These are phyloP conservation scores for Discostella stelligeroides DNA, from an alignment of 108 stramenopile species.

Conservation along the genomic window DNA sequence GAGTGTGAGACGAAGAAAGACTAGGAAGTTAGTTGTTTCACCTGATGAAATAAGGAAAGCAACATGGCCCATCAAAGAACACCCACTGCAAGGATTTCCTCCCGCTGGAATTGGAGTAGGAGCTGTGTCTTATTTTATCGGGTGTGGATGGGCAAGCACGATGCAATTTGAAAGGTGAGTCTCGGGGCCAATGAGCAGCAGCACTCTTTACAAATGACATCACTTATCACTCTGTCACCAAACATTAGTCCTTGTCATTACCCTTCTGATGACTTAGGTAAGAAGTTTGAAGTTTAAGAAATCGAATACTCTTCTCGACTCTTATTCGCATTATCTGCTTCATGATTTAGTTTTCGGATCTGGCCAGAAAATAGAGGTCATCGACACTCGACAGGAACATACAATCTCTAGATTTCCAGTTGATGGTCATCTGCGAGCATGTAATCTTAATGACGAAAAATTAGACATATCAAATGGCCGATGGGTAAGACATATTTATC, in stretches of 20 bases:
- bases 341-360: slow-evolving; percentile 23
- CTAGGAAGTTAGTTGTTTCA: slow-evolving; percentile 11
- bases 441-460: slow-evolving; percentile 22
- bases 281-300: no score
- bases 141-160: slow-evolving; percentile 47
- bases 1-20: slow-evolving; percentile 1
- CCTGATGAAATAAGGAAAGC: neutral
- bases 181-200: no score
- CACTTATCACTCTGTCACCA: no score
- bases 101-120: neutral
- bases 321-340: no score
- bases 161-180: slow-evolving; percentile 20
- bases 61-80: neutral
- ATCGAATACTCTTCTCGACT: no score
- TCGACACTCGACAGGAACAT: neutral
- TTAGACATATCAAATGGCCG: slow-evolving; percentile 24
- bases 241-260: slow-evolving; percentile 36
- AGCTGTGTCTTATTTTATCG: slow-evolving; percentile 20
- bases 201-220: no score
- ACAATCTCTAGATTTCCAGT: no score
- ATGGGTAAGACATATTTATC: slow-evolving; percentile 33
- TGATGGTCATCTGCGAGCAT: slow-evolving; percentile 3
- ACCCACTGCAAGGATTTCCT: no score
- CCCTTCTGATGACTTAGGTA: slow-evolving; percentile 38
- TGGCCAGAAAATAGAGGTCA: slow-evolving; percentile 19